These are phyloP conservation scores for Sugiyamaella floridensis DNA, from an alignment of 805 yeast genomes.

Conservation along the genomic window DNA sequence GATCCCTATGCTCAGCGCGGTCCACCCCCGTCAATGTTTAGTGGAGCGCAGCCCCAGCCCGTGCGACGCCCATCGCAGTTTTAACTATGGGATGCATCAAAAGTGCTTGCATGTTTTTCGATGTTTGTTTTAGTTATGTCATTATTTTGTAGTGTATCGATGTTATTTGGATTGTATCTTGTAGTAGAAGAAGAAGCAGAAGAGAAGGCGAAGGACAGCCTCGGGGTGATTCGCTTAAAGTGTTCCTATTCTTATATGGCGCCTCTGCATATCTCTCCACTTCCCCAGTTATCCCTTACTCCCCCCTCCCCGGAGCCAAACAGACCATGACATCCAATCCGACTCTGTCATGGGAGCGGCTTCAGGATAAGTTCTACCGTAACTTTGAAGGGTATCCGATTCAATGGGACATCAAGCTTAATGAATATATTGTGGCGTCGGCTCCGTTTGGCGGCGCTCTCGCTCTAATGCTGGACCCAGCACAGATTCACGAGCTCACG, in stretches of 20 bases:
- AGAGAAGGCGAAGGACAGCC: too few relatives aligned
- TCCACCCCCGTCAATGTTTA: slow-evolving; percentile 11
- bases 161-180: not conserved
- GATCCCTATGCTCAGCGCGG: not conserved
- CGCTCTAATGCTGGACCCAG: slow-evolving; percentile 37
- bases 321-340: slow-evolving; percentile 17
- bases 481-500: slow-evolving; percentile 22
- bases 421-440: slow-evolving; percentile 41
- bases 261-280: not conserved
- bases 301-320: not conserved
- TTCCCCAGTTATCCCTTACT: too few relatives aligned
- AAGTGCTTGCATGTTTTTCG: not conserved
- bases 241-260: too few relatives aligned
- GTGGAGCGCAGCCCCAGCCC: slow-evolving; percentile 5
- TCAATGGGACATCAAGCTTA: slow-evolving; percentile 42
- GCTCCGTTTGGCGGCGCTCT: slow-evolving; percentile 51
- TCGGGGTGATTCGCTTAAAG: too few relatives aligned
- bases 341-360: slow-evolving; percentile 59
- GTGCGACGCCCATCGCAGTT: not conserved
- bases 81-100: not conserved
- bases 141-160: not conserved
- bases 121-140: not conserved
- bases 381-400: slow-evolving; percentile 50
- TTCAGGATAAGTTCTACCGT: slow-evolving; percentile 63
- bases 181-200: too few relatives aligned